Conservation (phyloP, 306 rosid species). For the Pueraria montana region DNA sequence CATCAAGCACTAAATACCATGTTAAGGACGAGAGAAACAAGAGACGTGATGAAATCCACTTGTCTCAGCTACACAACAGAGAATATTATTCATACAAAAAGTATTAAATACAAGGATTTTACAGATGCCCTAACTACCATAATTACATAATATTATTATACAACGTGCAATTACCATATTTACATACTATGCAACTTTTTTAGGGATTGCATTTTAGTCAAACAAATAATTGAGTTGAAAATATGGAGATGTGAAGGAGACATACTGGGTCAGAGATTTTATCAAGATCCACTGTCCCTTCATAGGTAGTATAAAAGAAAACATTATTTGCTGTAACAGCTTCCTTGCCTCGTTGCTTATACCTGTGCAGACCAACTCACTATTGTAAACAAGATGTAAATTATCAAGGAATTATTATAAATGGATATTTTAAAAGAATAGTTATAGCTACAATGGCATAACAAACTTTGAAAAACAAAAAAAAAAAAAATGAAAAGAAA, state of each 20-base stretch:
- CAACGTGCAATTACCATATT: not conserved
- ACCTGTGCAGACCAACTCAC: slow-evolving; percentile 68
- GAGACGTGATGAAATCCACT: not conserved
- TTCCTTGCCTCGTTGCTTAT: slow-evolving; percentile 96
- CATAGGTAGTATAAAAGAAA: slow-evolving; percentile 95
- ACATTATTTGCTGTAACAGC: slow-evolving; percentile 93
- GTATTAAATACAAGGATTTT: not conserved
- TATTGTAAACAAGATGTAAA: slow-evolving; percentile 31
- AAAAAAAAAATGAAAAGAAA: slow-evolving; percentile 23
- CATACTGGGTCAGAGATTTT: slow-evolving; percentile 95
- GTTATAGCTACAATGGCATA: slow-evolving; percentile 27
- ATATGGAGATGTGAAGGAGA: slow-evolving; percentile 47
- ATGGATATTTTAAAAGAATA: slow-evolving; percentile 38
- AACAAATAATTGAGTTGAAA: slow-evolving; percentile 38
- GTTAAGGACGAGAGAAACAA: not conserved
- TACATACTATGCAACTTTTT: not conserved
- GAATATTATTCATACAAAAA: not conserved
- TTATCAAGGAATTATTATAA: slow-evolving; percentile 33
- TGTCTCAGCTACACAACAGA: not conserved
- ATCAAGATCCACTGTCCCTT: slow-evolving; percentile 98
- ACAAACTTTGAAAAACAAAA: slow-evolving; percentile 40
- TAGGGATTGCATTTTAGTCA: slow-evolving; percentile 22
- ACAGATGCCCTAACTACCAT: not conserved
- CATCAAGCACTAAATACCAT: not conserved
- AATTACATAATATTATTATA: not conserved